Evolutionary conservation across 2,329 filamentous ascomycete genomes (phyloP).

Genomic region (Neopestalotiopsis rosae): DNA sequence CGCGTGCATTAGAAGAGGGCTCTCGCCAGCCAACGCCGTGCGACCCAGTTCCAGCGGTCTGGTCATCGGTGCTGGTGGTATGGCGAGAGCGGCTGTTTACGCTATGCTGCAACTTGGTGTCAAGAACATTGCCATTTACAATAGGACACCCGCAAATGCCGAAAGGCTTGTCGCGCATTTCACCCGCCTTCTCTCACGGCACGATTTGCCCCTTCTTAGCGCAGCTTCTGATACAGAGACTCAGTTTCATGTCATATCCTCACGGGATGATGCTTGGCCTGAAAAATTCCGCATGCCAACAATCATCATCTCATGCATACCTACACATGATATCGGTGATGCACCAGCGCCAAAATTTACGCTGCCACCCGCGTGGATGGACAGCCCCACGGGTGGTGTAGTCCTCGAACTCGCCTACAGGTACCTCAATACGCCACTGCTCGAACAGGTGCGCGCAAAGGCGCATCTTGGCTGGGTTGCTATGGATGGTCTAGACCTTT

Average conservation of each 20-base stretch:
- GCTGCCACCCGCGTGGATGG: conserved; percentile 72
- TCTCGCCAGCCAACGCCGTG: conserved; percentile 74
- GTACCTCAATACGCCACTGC: conserved; percentile 72
- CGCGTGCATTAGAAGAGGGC: conserved; percentile 72
- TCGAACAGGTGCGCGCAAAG: conserved; percentile 68
- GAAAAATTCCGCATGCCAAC: conserved; percentile 67
- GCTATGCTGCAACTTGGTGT: conserved; percentile 80
- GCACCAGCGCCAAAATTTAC: conserved; percentile 72
- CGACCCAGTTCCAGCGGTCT: conserved; percentile 60
- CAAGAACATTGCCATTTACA: conserved; percentile 76
- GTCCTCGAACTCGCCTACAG: conserved; percentile 79
- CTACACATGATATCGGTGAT: conserved; percentile 69
- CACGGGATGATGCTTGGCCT: conserved; percentile 69
- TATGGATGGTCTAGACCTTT: conserved; percentile 75
- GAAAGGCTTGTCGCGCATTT: conserved; percentile 73
- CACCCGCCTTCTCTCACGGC: conserved; percentile 55
- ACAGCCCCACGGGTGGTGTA: conserved; percentile 76
- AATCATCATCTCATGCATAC: conserved; percentile 78
- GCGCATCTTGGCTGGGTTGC: conserved; percentile 72
- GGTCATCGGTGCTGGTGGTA: conserved; percentile 72
- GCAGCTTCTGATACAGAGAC: conserved; percentile 46
- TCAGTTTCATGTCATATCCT: conserved; percentile 63
- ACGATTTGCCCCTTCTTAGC: conserved; percentile 49
- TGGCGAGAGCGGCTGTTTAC: conserved; percentile 80
- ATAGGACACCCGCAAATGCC: conserved; percentile 72